phyloP scores from a whole-genome alignment of 2,329 filamentous ascomycete genomes.

The Ceratocystis destructans region DNA sequence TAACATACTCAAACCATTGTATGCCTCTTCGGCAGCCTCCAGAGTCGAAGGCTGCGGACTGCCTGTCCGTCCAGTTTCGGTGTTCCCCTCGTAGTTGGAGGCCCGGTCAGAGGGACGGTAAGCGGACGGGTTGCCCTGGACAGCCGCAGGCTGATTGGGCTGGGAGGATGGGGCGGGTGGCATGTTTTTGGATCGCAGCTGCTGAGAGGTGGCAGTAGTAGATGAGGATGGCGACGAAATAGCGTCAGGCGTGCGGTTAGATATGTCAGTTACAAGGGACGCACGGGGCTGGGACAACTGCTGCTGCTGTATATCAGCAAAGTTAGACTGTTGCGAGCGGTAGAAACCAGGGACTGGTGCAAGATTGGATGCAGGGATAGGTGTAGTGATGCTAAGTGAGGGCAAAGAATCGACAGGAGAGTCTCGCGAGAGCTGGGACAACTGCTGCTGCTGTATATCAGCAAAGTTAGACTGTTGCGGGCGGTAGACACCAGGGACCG shows the following conservation, averaged over 20 bases:
- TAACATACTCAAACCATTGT: conserved; percentile 43
- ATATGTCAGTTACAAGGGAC: conserved; percentile 20
- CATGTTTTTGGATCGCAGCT: conserved; percentile 8
- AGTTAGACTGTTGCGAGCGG: conserved; percentile 25
- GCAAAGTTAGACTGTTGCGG: conserved; percentile 20
- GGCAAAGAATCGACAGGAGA: conserved; percentile 36
- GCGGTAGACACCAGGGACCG: conserved; percentile 25
- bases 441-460: conserved; percentile 8
- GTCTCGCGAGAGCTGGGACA: conserved; percentile 45
- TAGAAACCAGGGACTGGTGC: conserved; percentile 19
- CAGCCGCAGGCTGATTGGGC: not conserved
- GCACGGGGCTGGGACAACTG: conserved; percentile 18
- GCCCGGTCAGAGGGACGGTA: conserved; percentile 13
- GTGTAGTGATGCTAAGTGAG: conserved; percentile 29
- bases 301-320: conserved; percentile 13
- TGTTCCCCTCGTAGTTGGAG: conserved; percentile 32
- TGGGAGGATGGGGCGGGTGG: conserved; percentile 11
- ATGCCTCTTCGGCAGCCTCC: conserved; percentile 39
- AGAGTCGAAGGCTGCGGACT: conserved; percentile 40
- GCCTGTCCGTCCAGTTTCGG: conserved; percentile 36
- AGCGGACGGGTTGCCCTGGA: conserved; percentile 5
- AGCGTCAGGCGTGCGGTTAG: conserved; percentile 25
- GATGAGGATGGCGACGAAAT: not conserved
- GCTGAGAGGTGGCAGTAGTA: not conserved
- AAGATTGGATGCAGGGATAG: conserved; percentile 28